phyloP scores from a whole-genome alignment of 2,329 filamentous ascomycete genomes.

The Colletotrichum plurivorum region DNA sequence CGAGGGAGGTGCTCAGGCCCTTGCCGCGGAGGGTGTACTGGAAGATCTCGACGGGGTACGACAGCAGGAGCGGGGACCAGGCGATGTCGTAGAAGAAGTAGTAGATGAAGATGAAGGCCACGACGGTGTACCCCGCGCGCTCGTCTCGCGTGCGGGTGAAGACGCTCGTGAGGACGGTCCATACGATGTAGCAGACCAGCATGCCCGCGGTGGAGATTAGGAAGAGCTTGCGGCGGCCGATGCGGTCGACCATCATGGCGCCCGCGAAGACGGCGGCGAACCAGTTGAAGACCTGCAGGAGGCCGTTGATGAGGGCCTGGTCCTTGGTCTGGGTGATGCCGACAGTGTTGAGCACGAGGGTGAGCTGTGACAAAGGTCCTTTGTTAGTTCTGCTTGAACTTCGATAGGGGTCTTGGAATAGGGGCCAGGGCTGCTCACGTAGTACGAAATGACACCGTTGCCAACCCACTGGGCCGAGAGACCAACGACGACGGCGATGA shows the following conservation, averaged over 20 bases:
- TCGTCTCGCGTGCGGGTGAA: constrained; percentile 11
- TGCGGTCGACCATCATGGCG: constrained; percentile 59
- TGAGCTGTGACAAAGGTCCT: constrained; percentile 38
- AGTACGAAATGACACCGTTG: constrained; percentile 54
- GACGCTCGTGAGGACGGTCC: constrained; percentile 41
- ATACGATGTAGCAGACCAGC: constrained; percentile 45
- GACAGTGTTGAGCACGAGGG: constrained; percentile 47
- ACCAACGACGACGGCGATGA: constrained; percentile 46
- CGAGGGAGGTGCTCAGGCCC: constrained; percentile 38
- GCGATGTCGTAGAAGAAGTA: constrained; percentile 41
- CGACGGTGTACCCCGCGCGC: constrained; percentile 42
- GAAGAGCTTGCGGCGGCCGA: constrained; percentile 57
- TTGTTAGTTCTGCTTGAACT: background rate
- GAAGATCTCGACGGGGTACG: constrained; percentile 42
- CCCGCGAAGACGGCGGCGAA: constrained; percentile 44
- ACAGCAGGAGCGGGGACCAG: constrained; percentile 35
- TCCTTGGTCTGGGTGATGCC: constrained; percentile 51
- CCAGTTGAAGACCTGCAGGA: constrained; percentile 37
- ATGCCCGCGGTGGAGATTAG: constrained; percentile 53
- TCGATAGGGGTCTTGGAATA: background rate
- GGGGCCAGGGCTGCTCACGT: constrained; percentile 33
- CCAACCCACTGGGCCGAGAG: constrained; percentile 48
- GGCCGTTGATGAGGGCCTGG: constrained; percentile 58
- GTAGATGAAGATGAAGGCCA: constrained; percentile 41
- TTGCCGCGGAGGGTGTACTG: constrained; percentile 41